Conservation (phyloP, 805 yeast genomes). For the Teunomyces funiuensis region DNA sequence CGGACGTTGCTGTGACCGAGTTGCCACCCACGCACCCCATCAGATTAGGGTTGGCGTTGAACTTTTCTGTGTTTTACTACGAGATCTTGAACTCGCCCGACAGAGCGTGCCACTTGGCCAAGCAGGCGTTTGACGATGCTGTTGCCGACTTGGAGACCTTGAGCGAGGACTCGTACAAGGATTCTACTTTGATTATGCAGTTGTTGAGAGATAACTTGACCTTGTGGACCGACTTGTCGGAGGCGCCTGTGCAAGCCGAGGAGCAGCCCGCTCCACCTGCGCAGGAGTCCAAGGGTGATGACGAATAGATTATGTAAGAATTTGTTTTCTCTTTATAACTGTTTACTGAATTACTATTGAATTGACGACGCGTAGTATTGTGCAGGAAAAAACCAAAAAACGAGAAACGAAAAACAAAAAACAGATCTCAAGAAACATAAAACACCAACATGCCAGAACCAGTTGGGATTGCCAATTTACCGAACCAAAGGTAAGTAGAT, state of each 20-base stretch:
- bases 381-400: too few species aligned
- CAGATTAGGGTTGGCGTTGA: slow-evolving; percentile 95
- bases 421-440: too few species aligned
- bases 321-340: slow-evolving; percentile 4
- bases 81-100: slow-evolving; percentile 98
- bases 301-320: slow-evolving; percentile 21
- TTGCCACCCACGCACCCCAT: slow-evolving; percentile 99
- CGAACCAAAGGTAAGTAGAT: slow-evolving; percentile 62
- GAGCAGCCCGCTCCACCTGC: slow-evolving; percentile 20
- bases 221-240: slow-evolving; percentile 96
- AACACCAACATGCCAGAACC: slow-evolving; percentile 46
- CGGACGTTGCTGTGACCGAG: slow-evolving; percentile 95
- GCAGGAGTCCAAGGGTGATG: slow-evolving; percentile 19
- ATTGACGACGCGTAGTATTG: slow-evolving; percentile 7
- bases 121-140: slow-evolving; percentile 98
- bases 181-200: slow-evolving; percentile 98
- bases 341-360: slow-evolving; percentile 2
- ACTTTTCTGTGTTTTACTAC: slow-evolving; percentile 96
- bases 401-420: neutral
- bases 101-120: slow-evolving; percentile 98
- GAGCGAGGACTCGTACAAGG: slow-evolving; percentile 97
- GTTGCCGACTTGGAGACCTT: slow-evolving; percentile 97
- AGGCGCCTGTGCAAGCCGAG: slow-evolving; percentile 53
- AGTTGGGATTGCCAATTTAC: slow-evolving; percentile 70
- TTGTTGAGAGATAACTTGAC: slow-evolving; percentile 97